Conservation (phyloP, 768 basidiomycete genomes). For the Tricholoma hemisulphureum region DNA sequence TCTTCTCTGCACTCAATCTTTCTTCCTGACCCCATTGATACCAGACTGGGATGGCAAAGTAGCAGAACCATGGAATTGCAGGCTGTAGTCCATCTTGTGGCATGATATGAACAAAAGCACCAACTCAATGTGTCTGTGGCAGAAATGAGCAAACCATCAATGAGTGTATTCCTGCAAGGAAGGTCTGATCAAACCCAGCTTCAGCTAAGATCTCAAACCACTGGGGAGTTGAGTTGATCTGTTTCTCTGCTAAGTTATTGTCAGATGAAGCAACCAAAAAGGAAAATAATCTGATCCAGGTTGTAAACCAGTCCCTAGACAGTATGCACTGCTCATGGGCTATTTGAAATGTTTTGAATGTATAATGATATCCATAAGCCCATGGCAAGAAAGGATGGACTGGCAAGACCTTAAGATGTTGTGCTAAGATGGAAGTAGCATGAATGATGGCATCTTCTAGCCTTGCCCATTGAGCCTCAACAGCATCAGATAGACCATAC, state of each 20-base stretch:
- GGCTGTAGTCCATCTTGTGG: neutral
- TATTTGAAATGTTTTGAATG: neutral
- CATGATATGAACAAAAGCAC: neutral
- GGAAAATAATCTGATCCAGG: slow-evolving; percentile 13
- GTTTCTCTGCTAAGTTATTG: neutral
- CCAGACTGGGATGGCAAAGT: slow-evolving; percentile 10
- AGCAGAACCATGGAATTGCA: neutral
- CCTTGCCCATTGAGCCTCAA: neutral
- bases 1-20: neutral
- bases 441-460: neutral
- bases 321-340: neutral
- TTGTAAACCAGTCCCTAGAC: slow-evolving; percentile 1
- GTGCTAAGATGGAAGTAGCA: neutral
- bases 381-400: slow-evolving; percentile 8
- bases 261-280: slow-evolving; percentile 2
- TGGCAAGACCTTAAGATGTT: neutral
- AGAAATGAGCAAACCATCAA: slow-evolving; percentile 3
- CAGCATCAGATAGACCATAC: neutral
- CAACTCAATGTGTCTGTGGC: neutral
- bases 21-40: slow-evolving; percentile 7
- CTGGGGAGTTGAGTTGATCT: neutral
- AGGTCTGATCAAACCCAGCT: neutral
- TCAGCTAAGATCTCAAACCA: neutral
- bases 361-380: neutral
- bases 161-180: neutral